Evolutionary conservation across 345 rosid genomes (phyloP).

Genomic region (Cardiospermum halicacabum): DNA sequence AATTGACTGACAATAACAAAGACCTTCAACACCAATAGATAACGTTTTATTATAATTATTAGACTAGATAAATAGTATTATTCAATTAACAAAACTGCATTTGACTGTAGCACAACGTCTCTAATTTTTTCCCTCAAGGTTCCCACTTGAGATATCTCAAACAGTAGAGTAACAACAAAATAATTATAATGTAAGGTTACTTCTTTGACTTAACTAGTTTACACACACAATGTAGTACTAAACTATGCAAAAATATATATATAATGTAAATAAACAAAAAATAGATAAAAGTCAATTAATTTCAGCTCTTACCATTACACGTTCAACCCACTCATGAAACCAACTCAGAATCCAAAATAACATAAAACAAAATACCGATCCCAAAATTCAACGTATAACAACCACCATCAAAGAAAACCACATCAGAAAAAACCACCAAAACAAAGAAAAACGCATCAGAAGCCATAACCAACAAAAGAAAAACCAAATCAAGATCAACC

Average conservation of each 20-base stretch:
- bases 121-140: slow-evolving; percentile 5
- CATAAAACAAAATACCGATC: slow-evolving; percentile 8
- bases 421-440: not conserved
- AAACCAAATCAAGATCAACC: slow-evolving; percentile 9
- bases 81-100: slow-evolving; percentile 10
- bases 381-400: slow-evolving; percentile 13
- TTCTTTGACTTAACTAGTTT: slow-evolving; percentile 9
- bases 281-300: slow-evolving; percentile 12
- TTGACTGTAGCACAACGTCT: slow-evolving; percentile 13
- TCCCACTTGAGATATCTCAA: slow-evolving; percentile 1
- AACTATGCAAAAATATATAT: slow-evolving; percentile 4
- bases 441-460: slow-evolving; percentile 7
- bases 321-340: slow-evolving; percentile 2
- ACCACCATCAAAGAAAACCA: slow-evolving; percentile 5
- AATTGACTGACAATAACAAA: slow-evolving; percentile 22
- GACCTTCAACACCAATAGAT: slow-evolving; percentile 19
- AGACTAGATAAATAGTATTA: not conserved
- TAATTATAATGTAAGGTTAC: slow-evolving; percentile 7
- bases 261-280: not conserved
- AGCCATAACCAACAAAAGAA: slow-evolving; percentile 10
- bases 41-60: slow-evolving; percentile 2
- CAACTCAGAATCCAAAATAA: slow-evolving; percentile 6
- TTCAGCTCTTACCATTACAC: slow-evolving; percentile 21
- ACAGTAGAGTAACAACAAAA: not conserved
- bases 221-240: slow-evolving; percentile 8